A percentile compares a stretch with the other conserved stretches of the same genome.
phyloP scores from a whole-genome alignment of 2,329 filamentous ascomycete species.

The Lasiodiplodia sp. region DNA sequence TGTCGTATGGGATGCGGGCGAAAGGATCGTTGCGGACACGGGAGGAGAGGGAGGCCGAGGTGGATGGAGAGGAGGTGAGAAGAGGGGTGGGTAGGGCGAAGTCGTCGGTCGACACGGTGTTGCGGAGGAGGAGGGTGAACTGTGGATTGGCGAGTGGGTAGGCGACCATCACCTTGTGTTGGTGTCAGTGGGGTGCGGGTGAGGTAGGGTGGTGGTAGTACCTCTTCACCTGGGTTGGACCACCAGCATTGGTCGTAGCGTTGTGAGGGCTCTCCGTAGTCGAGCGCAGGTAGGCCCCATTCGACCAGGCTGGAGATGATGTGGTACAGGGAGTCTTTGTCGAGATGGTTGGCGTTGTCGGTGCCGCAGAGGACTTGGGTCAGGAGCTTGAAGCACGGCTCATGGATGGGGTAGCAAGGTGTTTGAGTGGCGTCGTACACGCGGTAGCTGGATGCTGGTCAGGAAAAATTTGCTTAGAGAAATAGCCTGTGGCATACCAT shows the following conservation, averaged over 20 bases:
- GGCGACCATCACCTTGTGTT: constrained; percentile 31
- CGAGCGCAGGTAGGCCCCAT: constrained; percentile 26
- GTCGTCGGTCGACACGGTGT: constrained; percentile 29
- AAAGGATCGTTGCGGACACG: constrained; percentile 13
- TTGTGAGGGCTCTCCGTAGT: constrained; percentile 32
- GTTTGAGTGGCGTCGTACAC: constrained; percentile 15
- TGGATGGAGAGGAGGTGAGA: too few species aligned
- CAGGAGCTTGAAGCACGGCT: constrained; percentile 35
- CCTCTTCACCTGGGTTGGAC: constrained; percentile 35
- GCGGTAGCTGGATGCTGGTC: constrained; percentile 26
- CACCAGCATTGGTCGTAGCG: constrained; percentile 32
- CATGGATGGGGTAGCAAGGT: constrained; percentile 35
- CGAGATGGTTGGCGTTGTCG: constrained; percentile 16
- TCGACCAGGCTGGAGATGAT: constrained; percentile 6
- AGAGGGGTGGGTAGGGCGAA: constrained; percentile 20
- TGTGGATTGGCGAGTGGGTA: constrained; percentile 26
- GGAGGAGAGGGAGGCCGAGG: constrained; percentile 29
- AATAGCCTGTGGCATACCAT: not conserved
- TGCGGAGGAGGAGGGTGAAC: constrained; percentile 29
- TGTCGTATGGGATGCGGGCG: constrained; percentile 6
- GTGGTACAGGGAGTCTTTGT: constrained; percentile 34
- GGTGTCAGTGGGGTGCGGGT: not conserved
- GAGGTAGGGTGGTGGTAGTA: not conserved
- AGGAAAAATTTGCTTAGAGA: not conserved
- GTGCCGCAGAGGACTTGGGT: constrained; percentile 31